Percentiles rank a stretch among this genome's conserved stretches.
phyloP scores from a whole-genome alignment of 73 alveolate species.

The Paraurostyla sp. region DNA sequence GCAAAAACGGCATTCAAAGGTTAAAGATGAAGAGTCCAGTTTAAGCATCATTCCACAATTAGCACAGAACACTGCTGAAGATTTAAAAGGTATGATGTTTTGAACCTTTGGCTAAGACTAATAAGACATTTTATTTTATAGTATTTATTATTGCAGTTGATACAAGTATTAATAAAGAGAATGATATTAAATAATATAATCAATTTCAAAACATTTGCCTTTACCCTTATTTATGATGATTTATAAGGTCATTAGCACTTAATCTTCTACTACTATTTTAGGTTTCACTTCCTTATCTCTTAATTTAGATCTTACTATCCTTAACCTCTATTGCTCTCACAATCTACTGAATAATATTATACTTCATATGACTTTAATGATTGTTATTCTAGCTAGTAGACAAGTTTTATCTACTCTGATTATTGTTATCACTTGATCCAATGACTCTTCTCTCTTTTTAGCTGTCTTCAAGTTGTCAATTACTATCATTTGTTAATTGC shows the following conservation, averaged over 20 bases:
- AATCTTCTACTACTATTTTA: neutral
- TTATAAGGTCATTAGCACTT: neutral
- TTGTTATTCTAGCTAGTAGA: too few relatives aligned
- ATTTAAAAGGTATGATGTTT: slow-evolving; percentile 34
- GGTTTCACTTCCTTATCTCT: neutral
- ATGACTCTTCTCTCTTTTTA: too few relatives aligned
- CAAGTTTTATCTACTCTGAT: too few relatives aligned
- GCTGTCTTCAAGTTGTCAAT: neutral
- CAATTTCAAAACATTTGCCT: too few relatives aligned
- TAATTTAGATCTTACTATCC: neutral
- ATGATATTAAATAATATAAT: too few relatives aligned
- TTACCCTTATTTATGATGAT: too few relatives aligned
- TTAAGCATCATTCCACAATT: slow-evolving; percentile 65
- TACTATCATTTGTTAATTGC: too few relatives aligned
- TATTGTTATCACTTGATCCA: too few relatives aligned
- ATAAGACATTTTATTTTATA: too few relatives aligned
- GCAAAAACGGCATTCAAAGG: slow-evolving; percentile 42
- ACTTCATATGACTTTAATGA: neutral
- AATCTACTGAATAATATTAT: neutral
- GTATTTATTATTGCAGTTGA: too few relatives aligned
- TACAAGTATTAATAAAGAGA: too few relatives aligned
- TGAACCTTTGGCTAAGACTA: too few relatives aligned
- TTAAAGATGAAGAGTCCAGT: slow-evolving; percentile 12
- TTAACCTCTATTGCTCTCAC: neutral
- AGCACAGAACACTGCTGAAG: slow-evolving; percentile 65